phyloP scores from a whole-genome alignment of 2,329 filamentous ascomycete species.

The Colletotrichum agaves region DNA sequence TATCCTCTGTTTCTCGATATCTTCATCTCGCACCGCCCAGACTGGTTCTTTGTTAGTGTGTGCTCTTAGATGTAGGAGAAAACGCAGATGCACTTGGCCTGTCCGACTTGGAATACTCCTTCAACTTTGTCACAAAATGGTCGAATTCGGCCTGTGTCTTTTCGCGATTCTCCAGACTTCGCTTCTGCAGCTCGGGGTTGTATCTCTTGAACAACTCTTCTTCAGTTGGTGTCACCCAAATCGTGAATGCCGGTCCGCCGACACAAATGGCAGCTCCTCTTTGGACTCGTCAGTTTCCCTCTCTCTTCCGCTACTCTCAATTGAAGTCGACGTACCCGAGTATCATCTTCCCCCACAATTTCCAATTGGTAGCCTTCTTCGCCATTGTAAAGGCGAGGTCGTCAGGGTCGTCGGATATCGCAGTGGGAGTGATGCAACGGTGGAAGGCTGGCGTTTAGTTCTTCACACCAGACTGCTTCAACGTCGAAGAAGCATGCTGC shows the following conservation, averaged over 20 bases:
- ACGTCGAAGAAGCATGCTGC: not conserved
- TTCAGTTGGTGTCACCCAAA: constrained; percentile 84
- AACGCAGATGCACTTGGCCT: constrained; percentile 78
- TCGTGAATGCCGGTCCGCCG: constrained; percentile 86
- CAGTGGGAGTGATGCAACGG: no score
- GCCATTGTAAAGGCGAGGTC: constrained; percentile 46
- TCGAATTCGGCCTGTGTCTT: constrained; percentile 88
- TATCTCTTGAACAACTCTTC: constrained; percentile 94
- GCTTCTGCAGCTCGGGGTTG: constrained; percentile 92
- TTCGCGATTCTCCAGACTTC: constrained; percentile 81
- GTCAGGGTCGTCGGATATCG: no score
- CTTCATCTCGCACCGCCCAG: constrained; percentile 63
- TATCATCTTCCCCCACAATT: constrained; percentile 75
- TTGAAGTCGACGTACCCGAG: constrained; percentile 64
- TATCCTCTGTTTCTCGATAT: constrained; percentile 55
- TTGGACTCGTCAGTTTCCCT: constrained; percentile 28
- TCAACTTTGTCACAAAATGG: constrained; percentile 84
- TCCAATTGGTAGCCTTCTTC: constrained; percentile 64
- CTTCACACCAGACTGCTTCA: not conserved
- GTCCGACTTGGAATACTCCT: constrained; percentile 89
- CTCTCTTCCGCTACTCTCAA: no score
- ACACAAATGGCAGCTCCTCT: constrained; percentile 80
- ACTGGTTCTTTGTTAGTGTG: constrained; percentile 47
- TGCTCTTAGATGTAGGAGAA: not conserved
- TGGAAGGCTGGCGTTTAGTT: not conserved